Base-by-base conservation (phyloP, 768 basidiomycete genomes). In the Cubamyces sp. region DNA sequence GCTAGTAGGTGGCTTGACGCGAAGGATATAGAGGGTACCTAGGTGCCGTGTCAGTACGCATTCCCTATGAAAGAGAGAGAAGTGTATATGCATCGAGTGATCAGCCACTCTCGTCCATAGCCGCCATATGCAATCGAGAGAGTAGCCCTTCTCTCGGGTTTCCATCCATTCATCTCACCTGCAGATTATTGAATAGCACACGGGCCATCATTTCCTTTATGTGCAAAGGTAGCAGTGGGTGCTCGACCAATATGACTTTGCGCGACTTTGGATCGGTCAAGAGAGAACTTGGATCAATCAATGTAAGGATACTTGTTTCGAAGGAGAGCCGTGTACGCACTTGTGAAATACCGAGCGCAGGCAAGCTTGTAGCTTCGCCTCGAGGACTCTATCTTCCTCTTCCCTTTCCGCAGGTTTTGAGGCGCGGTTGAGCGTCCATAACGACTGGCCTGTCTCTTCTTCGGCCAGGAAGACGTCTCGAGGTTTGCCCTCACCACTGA, bases 1-100 rank as follows among this genome's bases (percentile, higher is more conserved):
- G 94, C 85, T 18, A 98, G 83, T 0, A 98, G 77, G 68, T 93
- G 93, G 58, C 92, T 90, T 16, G 92, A 89, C 0, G 92, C 90
- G 75, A 98, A 99, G 2, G 94, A 96, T 65, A 99, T 82, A 7
- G 93, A 94, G 7, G 95, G 96, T 28, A 97, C 91, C 94, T 97
- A 71, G 25, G 41, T 7, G 34, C 37, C 11, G 5, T 15, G 12
- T 23, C 28, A 47, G 50, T 18, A 46, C 39, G 54, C 42, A 8
- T 21, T 21, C 19, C 28, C 3, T n/a, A n/a, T n/a, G 8, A 3
- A 9, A 7, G 9, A 34, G 34, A 34, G 9, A 9, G 9, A 9
- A 34, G 9, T 6, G 34, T 5, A 11, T 34, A 1, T 34, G 34
- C 1, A 34, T 34, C 34, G 9, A 34, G 34, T 34, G 9, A 34